These are phyloP conservation scores for Herpotrichia juniperi DNA, from an alignment of 2,329 filamentous ascomycete species.

Conservation along the genomic window DNA sequence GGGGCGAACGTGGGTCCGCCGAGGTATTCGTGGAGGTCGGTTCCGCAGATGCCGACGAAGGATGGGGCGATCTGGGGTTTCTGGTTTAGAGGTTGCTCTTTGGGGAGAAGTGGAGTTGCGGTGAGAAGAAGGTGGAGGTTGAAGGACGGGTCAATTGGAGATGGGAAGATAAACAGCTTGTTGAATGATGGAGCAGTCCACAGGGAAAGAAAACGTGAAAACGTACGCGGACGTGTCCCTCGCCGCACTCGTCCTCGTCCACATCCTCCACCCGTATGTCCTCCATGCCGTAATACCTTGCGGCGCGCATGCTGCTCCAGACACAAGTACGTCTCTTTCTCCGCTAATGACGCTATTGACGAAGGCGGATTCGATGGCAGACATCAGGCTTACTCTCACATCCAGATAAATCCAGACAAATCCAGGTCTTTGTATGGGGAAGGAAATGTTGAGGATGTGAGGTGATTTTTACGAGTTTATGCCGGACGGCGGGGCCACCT, in stretches of 20 bases:
- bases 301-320: slow-evolving; percentile 55
- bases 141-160: neutral
- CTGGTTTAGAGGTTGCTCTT: neutral
- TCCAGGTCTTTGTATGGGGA: neutral
- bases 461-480: neutral
- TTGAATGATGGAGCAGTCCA: neutral
- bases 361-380: slow-evolving; percentile 35
- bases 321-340: slow-evolving; percentile 8
- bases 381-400: slow-evolving; percentile 23
- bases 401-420: slow-evolving; percentile 10
- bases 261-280: slow-evolving; percentile 63
- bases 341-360: slow-evolving; percentile 31
- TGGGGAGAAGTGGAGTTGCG: neutral
- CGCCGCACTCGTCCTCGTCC: slow-evolving; percentile 52
- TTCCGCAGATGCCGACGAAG: slow-evolving; percentile 61
- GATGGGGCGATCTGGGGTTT: slow-evolving; percentile 46
- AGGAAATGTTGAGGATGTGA: neutral
- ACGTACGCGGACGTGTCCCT: slow-evolving; percentile 56
- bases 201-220: neutral
- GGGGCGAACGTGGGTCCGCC: slow-evolving; percentile 58
- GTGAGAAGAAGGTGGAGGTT: neutral
- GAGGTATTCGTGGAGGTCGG: slow-evolving; percentile 61
- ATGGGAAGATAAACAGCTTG: neutral
- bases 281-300: slow-evolving; percentile 61
- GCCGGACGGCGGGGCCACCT: neutral